phyloP scores from a whole-genome alignment of 331 rosid species.

The Erythrophleum ivorense region DNA sequence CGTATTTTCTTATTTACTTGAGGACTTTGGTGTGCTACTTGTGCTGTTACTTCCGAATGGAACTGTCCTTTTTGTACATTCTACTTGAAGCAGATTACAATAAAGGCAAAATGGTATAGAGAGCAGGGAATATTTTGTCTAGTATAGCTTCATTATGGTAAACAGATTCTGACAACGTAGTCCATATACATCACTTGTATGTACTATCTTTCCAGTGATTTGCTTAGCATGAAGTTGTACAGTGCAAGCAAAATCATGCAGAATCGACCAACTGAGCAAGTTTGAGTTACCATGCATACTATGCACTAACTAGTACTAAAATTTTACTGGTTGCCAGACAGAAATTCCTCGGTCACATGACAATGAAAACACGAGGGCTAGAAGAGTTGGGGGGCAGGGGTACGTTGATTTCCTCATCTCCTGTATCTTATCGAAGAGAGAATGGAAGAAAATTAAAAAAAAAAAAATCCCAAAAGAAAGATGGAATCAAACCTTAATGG shows the following conservation, averaged over 20 bases:
- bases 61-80: conserved; percentile 6
- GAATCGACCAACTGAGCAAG: not conserved
- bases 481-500: too few relatives aligned
- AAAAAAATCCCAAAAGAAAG: too few relatives aligned
- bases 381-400: too few relatives aligned
- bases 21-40: not conserved
- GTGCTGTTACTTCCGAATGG: conserved; percentile 7
- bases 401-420: too few relatives aligned
- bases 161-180: not conserved
- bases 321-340: not conserved
- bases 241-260: not conserved
- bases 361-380: too few relatives aligned
- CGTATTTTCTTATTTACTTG: not conserved
- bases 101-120: conserved; percentile 14
- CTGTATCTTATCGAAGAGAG: too few relatives aligned
- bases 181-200: not conserved
- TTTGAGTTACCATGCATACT: not conserved
- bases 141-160: not conserved
- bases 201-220: not conserved
- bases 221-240: not conserved
- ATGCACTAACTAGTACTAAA: not conserved
- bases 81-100: conserved; percentile 21
- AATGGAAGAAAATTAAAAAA: too few relatives aligned
- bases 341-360: too few relatives aligned
- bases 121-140: not conserved